Conservation (phyloP, 305 asterid species). For the Fraxinus baroniana region DNA sequence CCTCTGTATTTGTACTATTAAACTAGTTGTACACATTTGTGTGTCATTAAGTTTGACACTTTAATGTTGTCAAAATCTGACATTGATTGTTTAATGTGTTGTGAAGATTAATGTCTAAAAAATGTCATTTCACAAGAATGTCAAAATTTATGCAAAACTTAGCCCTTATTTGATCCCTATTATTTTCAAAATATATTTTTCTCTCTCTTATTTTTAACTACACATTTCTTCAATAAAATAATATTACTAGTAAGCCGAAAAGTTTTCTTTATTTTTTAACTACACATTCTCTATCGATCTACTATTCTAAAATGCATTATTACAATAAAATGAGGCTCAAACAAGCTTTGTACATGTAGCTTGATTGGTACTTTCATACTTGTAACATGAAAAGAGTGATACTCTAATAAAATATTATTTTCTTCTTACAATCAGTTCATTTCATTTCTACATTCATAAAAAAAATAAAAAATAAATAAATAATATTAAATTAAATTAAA, state of each 20-base stretch:
- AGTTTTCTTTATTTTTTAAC: no score
- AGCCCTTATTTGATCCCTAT: no score
- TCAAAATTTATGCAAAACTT: background rate
- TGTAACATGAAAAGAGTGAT: background rate
- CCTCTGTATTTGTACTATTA: background rate
- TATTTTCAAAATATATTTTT: no score
- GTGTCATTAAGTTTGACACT: background rate
- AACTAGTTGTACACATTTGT: background rate
- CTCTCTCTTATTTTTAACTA: no score
- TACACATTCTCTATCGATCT: background rate
- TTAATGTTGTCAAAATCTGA: background rate
- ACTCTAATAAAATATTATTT: background rate
- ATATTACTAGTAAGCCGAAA: no score
- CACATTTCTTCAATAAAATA: no score
- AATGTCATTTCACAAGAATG: background rate
- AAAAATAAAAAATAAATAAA: background rate
- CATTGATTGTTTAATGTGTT: background rate
- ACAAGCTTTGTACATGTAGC: no score
- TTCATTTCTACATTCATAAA: background rate
- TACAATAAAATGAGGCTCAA: background rate
- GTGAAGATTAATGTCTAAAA: background rate
- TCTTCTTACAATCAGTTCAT: background rate
- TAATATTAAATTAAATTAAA: background rate
- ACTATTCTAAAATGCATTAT: background rate
- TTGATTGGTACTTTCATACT: no score